These are phyloP conservation scores for Boletus rubroflammeus DNA, from an alignment of 768 basidiomycete genomes.

Conservation along the genomic window DNA sequence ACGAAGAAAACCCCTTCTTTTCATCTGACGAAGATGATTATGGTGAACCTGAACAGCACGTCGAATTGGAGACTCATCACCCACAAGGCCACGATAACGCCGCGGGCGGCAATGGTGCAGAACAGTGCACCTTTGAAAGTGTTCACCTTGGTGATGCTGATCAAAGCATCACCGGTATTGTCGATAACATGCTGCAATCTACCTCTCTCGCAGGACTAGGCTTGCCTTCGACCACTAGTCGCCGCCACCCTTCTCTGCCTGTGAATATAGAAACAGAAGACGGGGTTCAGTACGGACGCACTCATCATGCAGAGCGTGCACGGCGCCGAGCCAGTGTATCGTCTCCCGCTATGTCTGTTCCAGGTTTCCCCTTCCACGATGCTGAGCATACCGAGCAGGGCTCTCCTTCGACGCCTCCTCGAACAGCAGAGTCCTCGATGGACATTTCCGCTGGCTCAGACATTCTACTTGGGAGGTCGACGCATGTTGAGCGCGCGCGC, in stretches of 20 bases:
- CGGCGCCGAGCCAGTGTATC: constrained; percentile 32
- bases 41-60: constrained; percentile 14
- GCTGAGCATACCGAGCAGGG: constrained; percentile 12
- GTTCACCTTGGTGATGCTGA: constrained; percentile 42
- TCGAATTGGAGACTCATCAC: constrained; percentile 8
- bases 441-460: constrained; percentile 12
- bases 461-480: constrained; percentile 36
- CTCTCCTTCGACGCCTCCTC: constrained; percentile 25
- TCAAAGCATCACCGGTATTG: constrained; percentile 64
- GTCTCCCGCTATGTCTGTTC: constrained; percentile 30
- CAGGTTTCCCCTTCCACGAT: constrained; percentile 36
- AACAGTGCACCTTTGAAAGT: constrained; percentile 37
- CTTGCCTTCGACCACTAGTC: constrained; percentile 35
- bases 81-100: constrained; percentile 8
- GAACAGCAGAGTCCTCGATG: constrained; percentile 22
- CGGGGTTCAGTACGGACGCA: constrained; percentile 60
- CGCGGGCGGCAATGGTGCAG: neutral
- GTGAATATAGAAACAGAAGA: constrained; percentile 57
- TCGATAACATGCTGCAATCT: constrained; percentile 61
- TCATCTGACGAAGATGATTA: constrained; percentile 36
- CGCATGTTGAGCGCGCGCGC: constrained; percentile 35
- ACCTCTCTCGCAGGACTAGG: constrained; percentile 23
- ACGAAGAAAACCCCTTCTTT: constrained; percentile 47
- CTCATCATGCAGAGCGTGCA: constrained; percentile 56
- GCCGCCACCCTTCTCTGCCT: constrained; percentile 42